Conservation (phyloP, 768 basidiomycete genomes). For the Cyathus striatus region DNA sequence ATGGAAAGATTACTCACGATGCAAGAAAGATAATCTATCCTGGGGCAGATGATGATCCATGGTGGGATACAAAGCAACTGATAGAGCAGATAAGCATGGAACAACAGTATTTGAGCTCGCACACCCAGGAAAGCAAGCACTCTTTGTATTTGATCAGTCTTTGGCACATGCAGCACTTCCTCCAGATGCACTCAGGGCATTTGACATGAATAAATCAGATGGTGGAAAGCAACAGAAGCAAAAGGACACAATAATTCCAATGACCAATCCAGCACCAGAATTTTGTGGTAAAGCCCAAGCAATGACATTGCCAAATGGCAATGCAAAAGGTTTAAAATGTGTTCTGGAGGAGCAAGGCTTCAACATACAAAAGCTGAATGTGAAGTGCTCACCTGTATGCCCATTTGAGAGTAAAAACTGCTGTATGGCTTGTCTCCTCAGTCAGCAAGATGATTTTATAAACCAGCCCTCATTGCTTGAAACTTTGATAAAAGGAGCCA, state of each 20-base stretch:
- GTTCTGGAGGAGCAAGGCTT: not conserved
- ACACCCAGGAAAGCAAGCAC: slow-evolving; percentile 11
- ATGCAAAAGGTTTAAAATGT: not conserved
- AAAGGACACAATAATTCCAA: not conserved
- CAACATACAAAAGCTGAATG: slow-evolving; percentile 7
- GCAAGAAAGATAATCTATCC: slow-evolving; percentile 21
- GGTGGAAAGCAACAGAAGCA: not conserved
- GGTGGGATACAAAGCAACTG: slow-evolving; percentile 27
- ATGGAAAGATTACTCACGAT: too few relatives aligned
- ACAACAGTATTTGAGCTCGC: slow-evolving; percentile 23
- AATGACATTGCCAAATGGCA: not conserved
- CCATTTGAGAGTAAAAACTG: not conserved
- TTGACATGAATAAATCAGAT: slow-evolving; percentile 1
- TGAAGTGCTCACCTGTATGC: slow-evolving; percentile 4
- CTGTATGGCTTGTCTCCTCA: not conserved
- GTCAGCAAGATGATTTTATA: too few relatives aligned
- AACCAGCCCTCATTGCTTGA: too few relatives aligned
- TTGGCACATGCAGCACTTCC: not conserved
- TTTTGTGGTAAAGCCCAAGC: not conserved
- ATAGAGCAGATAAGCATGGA: slow-evolving; percentile 20
- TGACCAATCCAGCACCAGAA: not conserved
- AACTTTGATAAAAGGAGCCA: too few relatives aligned
- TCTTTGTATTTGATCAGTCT: not conserved
- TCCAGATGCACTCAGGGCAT: not conserved
- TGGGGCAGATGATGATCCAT: slow-evolving; percentile 22